Evolutionary conservation across 495 filamentous ascomycete genomes (phyloP), one percentile per base, ranked within the genome.

Genomic region (Lindgomyces ingoldianus): DNA sequence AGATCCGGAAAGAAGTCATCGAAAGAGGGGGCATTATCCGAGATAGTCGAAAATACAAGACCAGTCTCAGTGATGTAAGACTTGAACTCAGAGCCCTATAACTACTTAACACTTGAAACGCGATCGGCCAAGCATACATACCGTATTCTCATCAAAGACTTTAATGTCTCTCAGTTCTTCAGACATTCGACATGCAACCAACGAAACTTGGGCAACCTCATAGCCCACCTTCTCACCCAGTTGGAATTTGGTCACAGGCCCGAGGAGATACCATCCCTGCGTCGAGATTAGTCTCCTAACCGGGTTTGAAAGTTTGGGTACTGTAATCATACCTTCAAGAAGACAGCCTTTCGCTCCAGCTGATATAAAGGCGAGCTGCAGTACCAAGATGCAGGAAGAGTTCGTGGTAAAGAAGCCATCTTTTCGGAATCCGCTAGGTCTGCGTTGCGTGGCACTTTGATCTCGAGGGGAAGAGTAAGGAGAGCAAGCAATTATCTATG

Each of bases 181-280:
- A 6, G 69, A 68, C n/a, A 81, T 73, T 78, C 76, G 14, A 67
- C 68, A 0, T 25, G 60, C 62, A 69, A 44, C 24, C 57, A 86
- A 70, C 1, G 72, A 69, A 26, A 81, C 73, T 70, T 84, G 83
- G 1, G 83, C 83, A 44, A 85, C 75, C 53, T 86, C 83, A 69
- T 85, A 86, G 14, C 70, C 60, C 10, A 84, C 76, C 45, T 75
- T 74, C 55, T 82, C 79, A 3, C 75, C 75, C 6, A 75, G 68
- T 9, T 71, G 73, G 69, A 86, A 86, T 58, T 79, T 71, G 18
- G 82, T 84, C 18, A 85, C 75, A 0, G 84, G 83, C n/a, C 83
- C 84, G n/a, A 86, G 77, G 29, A 85, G 74, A 72, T 86, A 84
- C 84, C 84, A 86, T 27, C 83, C 79, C 82, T 85, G 57, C 25